phyloP scores from a whole-genome alignment of 1,284 basidiomycete species.

The Sanghuangporus sanghuang region DNA sequence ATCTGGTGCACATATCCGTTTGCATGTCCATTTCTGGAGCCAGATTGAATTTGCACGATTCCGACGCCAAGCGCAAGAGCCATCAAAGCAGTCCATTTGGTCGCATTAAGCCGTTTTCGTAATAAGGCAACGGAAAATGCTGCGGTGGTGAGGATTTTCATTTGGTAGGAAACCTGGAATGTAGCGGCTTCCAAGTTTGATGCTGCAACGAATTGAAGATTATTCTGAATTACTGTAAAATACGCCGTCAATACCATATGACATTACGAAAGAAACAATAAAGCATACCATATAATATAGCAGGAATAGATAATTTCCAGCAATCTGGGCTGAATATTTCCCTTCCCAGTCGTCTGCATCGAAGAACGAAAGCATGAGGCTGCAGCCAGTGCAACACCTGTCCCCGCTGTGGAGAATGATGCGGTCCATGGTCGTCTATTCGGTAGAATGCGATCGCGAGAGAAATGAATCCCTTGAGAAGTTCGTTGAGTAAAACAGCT shows the following conservation, averaged over 20 bases:
- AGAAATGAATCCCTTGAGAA: conserved; percentile 90
- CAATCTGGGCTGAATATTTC: conserved; percentile 78
- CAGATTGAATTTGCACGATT: conserved; percentile 82
- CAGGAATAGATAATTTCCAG: conserved; percentile 96
- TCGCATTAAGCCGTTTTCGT: conserved; percentile 62
- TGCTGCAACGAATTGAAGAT: conserved; percentile 91
- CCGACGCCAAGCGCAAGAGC: conserved; percentile 87
- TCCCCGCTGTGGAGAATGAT: conserved; percentile 26
- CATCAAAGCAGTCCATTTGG: conserved; percentile 83
- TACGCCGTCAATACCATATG: not conserved
- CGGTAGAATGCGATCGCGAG: conserved; percentile 63
- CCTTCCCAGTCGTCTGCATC: conserved; percentile 46
- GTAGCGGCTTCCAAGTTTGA: conserved; percentile 88
- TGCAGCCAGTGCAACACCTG: conserved; percentile 9
- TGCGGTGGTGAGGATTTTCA: conserved; percentile 95
- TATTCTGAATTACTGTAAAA: conserved; percentile 80
- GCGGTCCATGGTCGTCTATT: conserved; percentile 34
- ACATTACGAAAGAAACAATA: conserved; percentile 8
- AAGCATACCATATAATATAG: conserved; percentile 68
- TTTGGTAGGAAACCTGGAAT: conserved; percentile 90
- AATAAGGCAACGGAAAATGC: conserved; percentile 86
- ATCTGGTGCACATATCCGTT: conserved; percentile 36
- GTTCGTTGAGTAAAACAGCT: conserved; percentile 90
- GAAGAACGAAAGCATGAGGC: conserved; percentile 38
- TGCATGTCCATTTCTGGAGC: not conserved